phyloP scores from a whole-genome alignment of 2,329 filamentous ascomycete genomes.

The Fonsecaea pugnacius region DNA sequence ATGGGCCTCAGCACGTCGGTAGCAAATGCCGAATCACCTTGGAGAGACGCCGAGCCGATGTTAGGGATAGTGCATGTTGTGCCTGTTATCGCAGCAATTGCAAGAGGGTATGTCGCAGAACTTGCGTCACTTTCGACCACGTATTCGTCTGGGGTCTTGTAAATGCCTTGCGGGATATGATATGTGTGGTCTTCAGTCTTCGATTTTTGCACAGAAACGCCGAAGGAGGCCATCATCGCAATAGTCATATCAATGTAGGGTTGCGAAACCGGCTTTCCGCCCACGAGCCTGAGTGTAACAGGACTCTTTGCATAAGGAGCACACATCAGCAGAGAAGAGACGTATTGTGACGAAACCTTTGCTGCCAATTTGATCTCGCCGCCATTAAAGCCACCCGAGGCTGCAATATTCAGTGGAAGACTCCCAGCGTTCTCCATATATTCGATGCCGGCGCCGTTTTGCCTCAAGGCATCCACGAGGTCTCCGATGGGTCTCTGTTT shows the following conservation, averaged over 20 bases:
- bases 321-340: constrained; percentile 94
- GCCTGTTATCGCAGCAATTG: constrained; percentile 91
- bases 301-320: constrained; percentile 95
- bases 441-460: constrained; percentile 83
- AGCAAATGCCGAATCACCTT: constrained; percentile 93
- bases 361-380: constrained; percentile 90
- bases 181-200: constrained; percentile 84
- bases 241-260: constrained; percentile 99
- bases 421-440: constrained; percentile 84
- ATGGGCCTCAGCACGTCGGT: constrained; percentile 87
- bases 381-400: constrained; percentile 80
- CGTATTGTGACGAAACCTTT: constrained; percentile 98
- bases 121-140: constrained; percentile 96
- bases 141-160: constrained; percentile 83
- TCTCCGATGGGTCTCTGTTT: constrained; percentile 92
- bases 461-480: constrained; percentile 83
- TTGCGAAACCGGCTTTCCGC: constrained; percentile 97
- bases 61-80: constrained; percentile 96
- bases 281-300: constrained; percentile 85
- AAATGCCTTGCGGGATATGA: constrained; percentile 82
- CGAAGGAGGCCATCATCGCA: constrained; percentile 94
- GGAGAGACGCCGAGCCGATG: constrained; percentile 87
- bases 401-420: constrained; percentile 79
- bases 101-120: constrained; percentile 93
- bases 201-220: constrained; percentile 77